phyloP scores from a whole-genome alignment of 2,329 filamentous ascomycete genomes.

The Beauveria sp. region DNA sequence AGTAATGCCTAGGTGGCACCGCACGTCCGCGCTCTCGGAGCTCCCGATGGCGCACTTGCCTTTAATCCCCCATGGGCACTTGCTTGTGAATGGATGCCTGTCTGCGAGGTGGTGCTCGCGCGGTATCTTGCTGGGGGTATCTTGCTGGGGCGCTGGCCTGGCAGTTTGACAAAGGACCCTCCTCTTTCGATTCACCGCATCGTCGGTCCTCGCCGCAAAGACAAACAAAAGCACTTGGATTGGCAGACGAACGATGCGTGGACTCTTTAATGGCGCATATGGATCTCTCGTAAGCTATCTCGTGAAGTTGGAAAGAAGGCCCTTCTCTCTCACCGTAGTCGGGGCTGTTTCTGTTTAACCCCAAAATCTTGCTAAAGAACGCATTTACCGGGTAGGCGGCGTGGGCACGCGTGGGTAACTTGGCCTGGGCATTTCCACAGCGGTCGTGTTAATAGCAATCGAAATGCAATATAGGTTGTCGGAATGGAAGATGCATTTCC shows the following conservation, averaged over 20 bases:
- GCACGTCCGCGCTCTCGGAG: neutral
- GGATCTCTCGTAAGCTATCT: neutral
- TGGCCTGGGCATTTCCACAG: neutral
- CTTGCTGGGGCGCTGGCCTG: neutral
- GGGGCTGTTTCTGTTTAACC: no score
- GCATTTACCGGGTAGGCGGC: neutral
- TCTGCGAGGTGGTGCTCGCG: neutral
- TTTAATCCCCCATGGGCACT: neutral
- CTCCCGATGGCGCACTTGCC: conserved; percentile 2
- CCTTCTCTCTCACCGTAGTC: no score
- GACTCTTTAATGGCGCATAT: neutral
- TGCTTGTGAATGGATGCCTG: neutral
- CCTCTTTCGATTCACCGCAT: conserved; percentile 1
- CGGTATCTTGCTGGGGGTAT: neutral
- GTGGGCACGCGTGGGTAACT: neutral
- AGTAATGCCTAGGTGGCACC: neutral
- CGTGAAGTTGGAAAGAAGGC: no score
- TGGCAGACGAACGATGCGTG: neutral
- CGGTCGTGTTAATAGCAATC: neutral
- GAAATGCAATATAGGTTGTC: neutral
- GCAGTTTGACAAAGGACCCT: neutral
- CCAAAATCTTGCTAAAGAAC: no score
- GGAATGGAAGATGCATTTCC: neutral
- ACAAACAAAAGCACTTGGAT: neutral
- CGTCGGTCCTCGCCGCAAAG: neutral